These are phyloP conservation scores for Chaetoceros tenuissimus DNA, from an alignment of 108 stramenopile species.

Conservation along the genomic window DNA sequence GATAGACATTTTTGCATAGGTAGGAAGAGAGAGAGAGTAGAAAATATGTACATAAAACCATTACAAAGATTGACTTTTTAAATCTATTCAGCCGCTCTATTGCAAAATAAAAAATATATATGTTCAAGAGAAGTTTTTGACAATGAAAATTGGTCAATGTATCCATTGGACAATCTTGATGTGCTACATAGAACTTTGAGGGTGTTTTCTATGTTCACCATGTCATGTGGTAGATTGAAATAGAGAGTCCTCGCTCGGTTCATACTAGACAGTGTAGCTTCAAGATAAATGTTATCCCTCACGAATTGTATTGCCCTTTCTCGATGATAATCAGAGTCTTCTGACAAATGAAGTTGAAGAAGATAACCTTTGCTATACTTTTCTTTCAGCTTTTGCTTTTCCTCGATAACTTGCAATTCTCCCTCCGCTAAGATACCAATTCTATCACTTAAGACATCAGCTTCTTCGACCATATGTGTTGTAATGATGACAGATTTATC, in stretches of 20 bases:
- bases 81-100: too few species aligned
- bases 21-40: too few species aligned
- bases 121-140: constrained; percentile 55
- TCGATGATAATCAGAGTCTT: constrained; percentile 17
- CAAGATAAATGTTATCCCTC: constrained; percentile 17
- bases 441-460: constrained; percentile 81
- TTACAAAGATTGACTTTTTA: too few species aligned
- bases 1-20: too few species aligned
- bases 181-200: constrained; percentile 28
- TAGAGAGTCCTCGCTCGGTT: constrained; percentile 48
- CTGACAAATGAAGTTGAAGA: constrained; percentile 35
- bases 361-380: constrained; percentile 42
- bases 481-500: constrained; percentile 69
- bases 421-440: constrained; percentile 87
- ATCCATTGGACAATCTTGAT: constrained; percentile 20
- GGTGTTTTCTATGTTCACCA: constrained; percentile 24
- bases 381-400: constrained; percentile 71
- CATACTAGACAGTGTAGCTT: constrained; percentile 24
- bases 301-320: constrained; percentile 33
- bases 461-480: constrained; percentile 95
- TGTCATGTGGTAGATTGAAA: constrained; percentile 30
- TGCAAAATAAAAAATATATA: constrained; percentile 42
- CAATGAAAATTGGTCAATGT: constrained; percentile 47
- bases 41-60: too few species aligned
- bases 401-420: constrained; percentile 63